Evolutionary conservation across 2,329 filamentous ascomycete species (phyloP), one percentile per base, ranked within the genome.

Genomic region (Hirsutella minnesotensis): DNA sequence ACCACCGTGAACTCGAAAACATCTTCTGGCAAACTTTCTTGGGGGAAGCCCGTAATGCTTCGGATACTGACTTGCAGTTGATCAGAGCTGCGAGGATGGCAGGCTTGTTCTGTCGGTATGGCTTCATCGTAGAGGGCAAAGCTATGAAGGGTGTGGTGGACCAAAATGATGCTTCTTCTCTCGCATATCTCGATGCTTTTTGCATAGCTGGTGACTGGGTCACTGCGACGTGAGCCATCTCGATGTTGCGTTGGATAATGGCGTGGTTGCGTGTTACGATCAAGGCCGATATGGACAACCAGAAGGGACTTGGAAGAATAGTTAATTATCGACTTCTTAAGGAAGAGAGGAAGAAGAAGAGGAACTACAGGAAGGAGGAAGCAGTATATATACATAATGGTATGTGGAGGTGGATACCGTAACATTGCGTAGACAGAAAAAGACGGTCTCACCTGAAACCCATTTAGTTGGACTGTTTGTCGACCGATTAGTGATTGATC

Each of bases 31-130:
- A 37, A n/a, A 30, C 30, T 20, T 45, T 34, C 22, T 3, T n/a
- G 3, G 15, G 18, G 10, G 19, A 40, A 34, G 19, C 13, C 18
- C 29, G 20, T 20, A 24, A 40, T 34, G 19, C 15, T 15, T 33
- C 39, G 19, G 39, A 40, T 3, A 24, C 7, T 22, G 39, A 40
- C n/a, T n/a, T 40, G 22, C 18, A 24, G 12, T 18, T n/a, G 3
- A 40, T 40, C 15, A 27, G 29, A 15, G 18, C 19, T 24, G 39
- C 39, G 39, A 40, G 39, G 39, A 40, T 40, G 39, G 39, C 39
- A 5, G 39, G 39, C 30, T 34, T 40, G 30, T 40, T 40, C 29
- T 33, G 9, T 16, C 30, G 29, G 5, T 24, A 40, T 22, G 39
- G 39, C 30, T n/a, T 40, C 19, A 22, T 35, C 39, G 13, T 35